Conservation (phyloP, 2,329 filamentous ascomycete genomes). For the Mollisiaceae sp. region DNA sequence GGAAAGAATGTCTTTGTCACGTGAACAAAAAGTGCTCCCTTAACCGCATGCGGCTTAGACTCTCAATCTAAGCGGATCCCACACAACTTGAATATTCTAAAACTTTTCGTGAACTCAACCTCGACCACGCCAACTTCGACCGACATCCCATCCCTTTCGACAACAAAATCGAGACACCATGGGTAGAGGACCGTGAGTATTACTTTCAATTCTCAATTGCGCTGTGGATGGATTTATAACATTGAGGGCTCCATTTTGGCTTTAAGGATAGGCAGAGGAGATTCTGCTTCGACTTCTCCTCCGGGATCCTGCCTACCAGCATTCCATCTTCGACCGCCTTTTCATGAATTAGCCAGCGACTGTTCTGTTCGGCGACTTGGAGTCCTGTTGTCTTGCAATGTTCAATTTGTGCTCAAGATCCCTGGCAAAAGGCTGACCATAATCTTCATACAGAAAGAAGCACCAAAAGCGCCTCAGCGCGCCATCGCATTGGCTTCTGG, state of each 20-base stretch:
- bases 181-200: slow-evolving; percentile 9
- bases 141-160: not conserved
- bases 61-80: not conserved
- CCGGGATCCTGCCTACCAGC: not conserved
- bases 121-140: slow-evolving; percentile 11
- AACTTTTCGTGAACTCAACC: slow-evolving; percentile 11
- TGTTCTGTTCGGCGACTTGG: not conserved
- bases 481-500: slow-evolving; percentile 99
- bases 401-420: not conserved
- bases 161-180: slow-evolving; percentile 1
- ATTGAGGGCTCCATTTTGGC: not conserved
- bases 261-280: not conserved
- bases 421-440: slow-evolving; percentile 26
- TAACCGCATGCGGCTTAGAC: not conserved
- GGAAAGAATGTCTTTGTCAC: not conserved
- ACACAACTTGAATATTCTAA: not conserved
- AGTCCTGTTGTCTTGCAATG: not conserved
- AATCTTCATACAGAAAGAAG: slow-evolving; percentile 75
- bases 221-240: not conserved
- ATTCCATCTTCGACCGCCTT: not conserved
- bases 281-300: not conserved
- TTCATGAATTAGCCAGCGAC: not conserved
- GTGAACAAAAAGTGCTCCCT: not conserved
- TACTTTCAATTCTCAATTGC: not conserved
- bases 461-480: slow-evolving; percentile 99